Conservation (phyloP, 345 rosid species). For the Populus ilicifolia region DNA sequence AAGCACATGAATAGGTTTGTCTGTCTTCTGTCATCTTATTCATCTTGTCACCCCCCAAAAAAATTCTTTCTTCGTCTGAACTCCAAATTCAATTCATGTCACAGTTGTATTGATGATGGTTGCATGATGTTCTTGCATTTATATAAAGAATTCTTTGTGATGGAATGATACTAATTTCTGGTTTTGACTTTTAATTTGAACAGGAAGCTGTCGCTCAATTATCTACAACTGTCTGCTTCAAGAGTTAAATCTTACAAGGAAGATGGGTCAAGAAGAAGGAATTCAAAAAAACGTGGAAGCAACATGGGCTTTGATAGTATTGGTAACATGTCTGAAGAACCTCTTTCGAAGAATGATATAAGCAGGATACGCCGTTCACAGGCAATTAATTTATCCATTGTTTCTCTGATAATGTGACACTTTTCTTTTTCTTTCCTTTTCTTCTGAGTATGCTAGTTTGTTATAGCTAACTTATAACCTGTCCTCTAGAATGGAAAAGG, state of each 20-base stretch:
- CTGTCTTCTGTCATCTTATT: slow-evolving; percentile 4
- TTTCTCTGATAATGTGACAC: neutral
- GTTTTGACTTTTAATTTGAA: slow-evolving; percentile 24
- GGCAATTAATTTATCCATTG: slow-evolving; percentile 29
- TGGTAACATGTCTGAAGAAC: slow-evolving; percentile 40
- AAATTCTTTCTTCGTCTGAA: neutral
- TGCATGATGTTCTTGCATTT: slow-evolving; percentile 24
- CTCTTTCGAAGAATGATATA: slow-evolving; percentile 79
- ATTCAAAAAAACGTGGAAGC: slow-evolving; percentile 49
- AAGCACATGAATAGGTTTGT: slow-evolving; percentile 69
- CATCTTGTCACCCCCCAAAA: neutral
- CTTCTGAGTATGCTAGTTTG: neutral
- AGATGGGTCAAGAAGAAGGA: slow-evolving; percentile 59
- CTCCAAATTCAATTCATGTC: neutral
- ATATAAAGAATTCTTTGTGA: slow-evolving; percentile 67
- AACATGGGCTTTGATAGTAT: slow-evolving; percentile 31
- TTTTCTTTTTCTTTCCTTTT: neutral
- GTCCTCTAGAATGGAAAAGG: neutral
- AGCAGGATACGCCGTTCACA: slow-evolving; percentile 75
- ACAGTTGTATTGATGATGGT: neutral
- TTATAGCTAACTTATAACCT: slow-evolving; percentile 3
- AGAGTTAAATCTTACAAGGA: slow-evolving; percentile 52
- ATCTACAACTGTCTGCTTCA: slow-evolving; percentile 61
- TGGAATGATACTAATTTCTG: slow-evolving; percentile 23
- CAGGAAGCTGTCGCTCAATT: slow-evolving; percentile 86